These are phyloP conservation scores for Ophiostoma perfectum DNA, from an alignment of 2,329 filamentous ascomycete species.

Conservation along the genomic window DNA sequence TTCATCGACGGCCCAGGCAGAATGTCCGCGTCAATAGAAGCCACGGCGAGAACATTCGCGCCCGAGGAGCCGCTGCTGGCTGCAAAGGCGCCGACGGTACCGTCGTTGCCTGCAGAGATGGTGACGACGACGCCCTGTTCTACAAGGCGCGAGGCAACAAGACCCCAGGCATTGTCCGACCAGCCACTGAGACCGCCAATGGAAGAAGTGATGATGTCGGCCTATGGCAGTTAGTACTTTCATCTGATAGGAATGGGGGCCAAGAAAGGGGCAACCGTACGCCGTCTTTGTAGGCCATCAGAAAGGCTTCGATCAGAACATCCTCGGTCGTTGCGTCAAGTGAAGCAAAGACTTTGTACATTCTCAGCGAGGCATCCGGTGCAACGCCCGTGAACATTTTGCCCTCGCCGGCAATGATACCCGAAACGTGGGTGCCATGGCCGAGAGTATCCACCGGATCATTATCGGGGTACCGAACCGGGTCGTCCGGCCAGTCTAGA, in stretches of 20 bases:
- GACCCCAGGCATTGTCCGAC: slow-evolving; percentile 48
- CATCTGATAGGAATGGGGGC: no score
- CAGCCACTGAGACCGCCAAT: slow-evolving; percentile 50
- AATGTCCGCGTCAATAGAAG: slow-evolving; percentile 45
- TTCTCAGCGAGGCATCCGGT: slow-evolving; percentile 50
- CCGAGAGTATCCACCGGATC: slow-evolving; percentile 48
- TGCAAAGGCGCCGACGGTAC: slow-evolving; percentile 43
- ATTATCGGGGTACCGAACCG: not conserved
- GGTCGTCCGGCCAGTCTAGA: not conserved
- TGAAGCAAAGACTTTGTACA: slow-evolving; percentile 56
- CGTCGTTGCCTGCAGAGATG: slow-evolving; percentile 49
- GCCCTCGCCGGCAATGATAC: slow-evolving; percentile 57
- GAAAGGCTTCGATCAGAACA: slow-evolving; percentile 54
- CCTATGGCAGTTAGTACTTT: slow-evolving; percentile 23
- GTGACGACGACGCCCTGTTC: slow-evolving; percentile 46
- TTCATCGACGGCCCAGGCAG: slow-evolving; percentile 36
- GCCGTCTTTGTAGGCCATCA: slow-evolving; percentile 56
- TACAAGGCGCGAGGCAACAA: slow-evolving; percentile 49
- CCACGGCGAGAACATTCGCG: slow-evolving; percentile 44
- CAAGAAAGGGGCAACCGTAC: no score
- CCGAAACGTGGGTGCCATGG: slow-evolving; percentile 58
- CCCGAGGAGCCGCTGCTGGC: slow-evolving; percentile 42
- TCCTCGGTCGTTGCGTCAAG: slow-evolving; percentile 47
- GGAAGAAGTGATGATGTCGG: slow-evolving; percentile 52
- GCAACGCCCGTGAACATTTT: slow-evolving; percentile 49